A percentile compares a stretch with the other conserved stretches of the same genome.
Evolutionary conservation across 129 eudicot species (phyloP).

Genomic region (Pittosporum tobira): DNA sequence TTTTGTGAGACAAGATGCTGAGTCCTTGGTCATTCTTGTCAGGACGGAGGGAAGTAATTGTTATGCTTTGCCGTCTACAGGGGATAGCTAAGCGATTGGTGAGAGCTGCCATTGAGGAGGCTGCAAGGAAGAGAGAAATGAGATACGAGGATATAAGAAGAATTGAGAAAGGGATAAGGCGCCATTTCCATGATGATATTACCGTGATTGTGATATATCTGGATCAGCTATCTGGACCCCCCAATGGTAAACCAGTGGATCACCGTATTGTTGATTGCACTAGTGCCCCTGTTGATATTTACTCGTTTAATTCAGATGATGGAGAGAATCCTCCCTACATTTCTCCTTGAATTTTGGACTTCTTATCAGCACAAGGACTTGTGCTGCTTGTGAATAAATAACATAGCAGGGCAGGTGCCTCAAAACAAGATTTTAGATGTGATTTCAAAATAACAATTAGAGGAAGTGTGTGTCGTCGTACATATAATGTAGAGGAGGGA

Average conservation of each 20-base stretch:
- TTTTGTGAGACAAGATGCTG: too few species aligned
- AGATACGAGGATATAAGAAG: slow-evolving; percentile 56
- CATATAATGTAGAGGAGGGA: slow-evolving; percentile 21
- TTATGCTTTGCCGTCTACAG: slow-evolving; percentile 14
- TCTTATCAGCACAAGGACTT: slow-evolving; percentile 7
- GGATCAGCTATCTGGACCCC: slow-evolving; percentile 37
- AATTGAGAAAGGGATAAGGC: slow-evolving; percentile 64
- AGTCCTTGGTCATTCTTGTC: not conserved
- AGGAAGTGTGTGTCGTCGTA: slow-evolving; percentile 16
- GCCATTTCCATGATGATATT: slow-evolving; percentile 72
- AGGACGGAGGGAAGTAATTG: not conserved
- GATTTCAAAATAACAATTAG: slow-evolving; percentile 8
- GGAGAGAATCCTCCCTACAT: slow-evolving; percentile 24
- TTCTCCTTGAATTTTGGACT: slow-evolving; percentile 13
- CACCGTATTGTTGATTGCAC: slow-evolving; percentile 33
- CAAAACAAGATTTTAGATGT: slow-evolving; percentile 7
- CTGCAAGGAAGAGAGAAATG: slow-evolving; percentile 59
- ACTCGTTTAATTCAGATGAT: slow-evolving; percentile 40
- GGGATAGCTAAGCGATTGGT: slow-evolving; percentile 74
- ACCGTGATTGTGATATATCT: slow-evolving; percentile 64
- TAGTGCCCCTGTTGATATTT: slow-evolving; percentile 49
- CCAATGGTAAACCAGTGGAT: slow-evolving; percentile 24
- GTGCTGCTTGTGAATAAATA: slow-evolving; percentile 20
- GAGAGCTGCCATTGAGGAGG: slow-evolving; percentile 52
- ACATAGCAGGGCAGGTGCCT: slow-evolving; percentile 19